A percentile compares a stretch with the other conserved stretches of the same genome.
These are phyloP conservation scores for Tylopilus sp. DNA, from an alignment of 768 basidiomycete genomes.

Conservation along the genomic window DNA sequence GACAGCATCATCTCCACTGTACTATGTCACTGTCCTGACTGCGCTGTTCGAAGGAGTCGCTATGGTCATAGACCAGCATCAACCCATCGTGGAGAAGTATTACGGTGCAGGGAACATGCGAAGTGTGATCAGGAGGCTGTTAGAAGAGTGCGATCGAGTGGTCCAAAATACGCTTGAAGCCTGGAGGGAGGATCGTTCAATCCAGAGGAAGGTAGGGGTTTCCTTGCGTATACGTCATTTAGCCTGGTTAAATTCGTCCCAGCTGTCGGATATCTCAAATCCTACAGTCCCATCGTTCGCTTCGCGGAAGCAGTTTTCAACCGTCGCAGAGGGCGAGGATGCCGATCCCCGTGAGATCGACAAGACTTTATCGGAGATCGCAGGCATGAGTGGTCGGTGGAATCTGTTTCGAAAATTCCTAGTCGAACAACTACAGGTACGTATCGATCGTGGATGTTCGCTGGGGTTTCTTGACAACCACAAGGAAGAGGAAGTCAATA, in stretches of 20 bases:
- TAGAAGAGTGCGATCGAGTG: slow-evolving; percentile 86
- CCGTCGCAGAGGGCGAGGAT: slow-evolving; percentile 43
- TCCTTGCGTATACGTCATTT: neutral
- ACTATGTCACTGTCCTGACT: slow-evolving; percentile 87
- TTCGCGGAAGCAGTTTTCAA: slow-evolving; percentile 31
- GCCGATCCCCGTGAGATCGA: slow-evolving; percentile 91
- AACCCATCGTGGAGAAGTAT: slow-evolving; percentile 96
- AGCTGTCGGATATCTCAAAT: slow-evolving; percentile 50
- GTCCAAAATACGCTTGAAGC: slow-evolving; percentile 68
- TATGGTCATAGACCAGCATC: slow-evolving; percentile 95
- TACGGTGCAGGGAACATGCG: slow-evolving; percentile 90
- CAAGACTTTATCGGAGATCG: slow-evolving; percentile 80
- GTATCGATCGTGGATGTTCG: slow-evolving; percentile 4
- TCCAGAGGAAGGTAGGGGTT: slow-evolving; percentile 67
- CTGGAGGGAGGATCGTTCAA: slow-evolving; percentile 89
- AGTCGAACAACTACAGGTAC: slow-evolving; percentile 64
- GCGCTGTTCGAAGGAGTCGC: slow-evolving; percentile 94
- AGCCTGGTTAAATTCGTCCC: neutral
- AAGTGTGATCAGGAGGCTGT: slow-evolving; percentile 65
- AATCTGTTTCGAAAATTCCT: slow-evolving; percentile 86
- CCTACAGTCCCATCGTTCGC: slow-evolving; percentile 34
- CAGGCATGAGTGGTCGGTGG: slow-evolving; percentile 92
- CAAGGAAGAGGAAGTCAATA: slow-evolving; percentile 17
- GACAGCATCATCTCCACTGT: slow-evolving; percentile 85
- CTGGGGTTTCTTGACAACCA: neutral